These are phyloP conservation scores for Penicillium occitanis DNA, from an alignment of 2,329 filamentous ascomycete species.

Conservation along the genomic window DNA sequence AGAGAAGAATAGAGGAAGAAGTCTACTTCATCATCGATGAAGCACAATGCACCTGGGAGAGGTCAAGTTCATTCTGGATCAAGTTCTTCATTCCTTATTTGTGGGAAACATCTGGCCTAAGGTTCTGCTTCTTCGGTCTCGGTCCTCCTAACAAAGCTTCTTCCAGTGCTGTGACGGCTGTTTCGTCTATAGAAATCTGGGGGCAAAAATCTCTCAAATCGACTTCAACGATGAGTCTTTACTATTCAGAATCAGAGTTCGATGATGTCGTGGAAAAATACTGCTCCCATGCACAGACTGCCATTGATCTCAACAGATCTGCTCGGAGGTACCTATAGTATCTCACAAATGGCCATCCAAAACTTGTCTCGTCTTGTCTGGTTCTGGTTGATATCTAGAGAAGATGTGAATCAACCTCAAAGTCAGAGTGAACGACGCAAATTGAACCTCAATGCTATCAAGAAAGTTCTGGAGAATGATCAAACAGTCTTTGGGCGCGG, in stretches of 20 bases:
- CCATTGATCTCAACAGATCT: not conserved
- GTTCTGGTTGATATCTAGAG: not conserved
- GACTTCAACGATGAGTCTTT: not conserved
- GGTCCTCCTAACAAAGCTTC: not conserved
- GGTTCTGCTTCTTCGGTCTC: not conserved
- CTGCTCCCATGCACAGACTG: not conserved
- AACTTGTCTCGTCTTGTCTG: not conserved
- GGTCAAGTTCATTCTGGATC: not conserved
- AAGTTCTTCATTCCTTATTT: not conserved
- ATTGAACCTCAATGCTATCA: not conserved
- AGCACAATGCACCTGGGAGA: not conserved
- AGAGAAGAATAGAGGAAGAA: not conserved
- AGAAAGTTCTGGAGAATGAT: not conserved
- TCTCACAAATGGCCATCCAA: not conserved
- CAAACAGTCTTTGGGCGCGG: not conserved
- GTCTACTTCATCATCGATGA: not conserved
- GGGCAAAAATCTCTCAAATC: not conserved
- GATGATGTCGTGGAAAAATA: not conserved
- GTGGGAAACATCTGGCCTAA: not conserved
- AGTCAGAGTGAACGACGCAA: not conserved
- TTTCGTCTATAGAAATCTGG: not conserved
- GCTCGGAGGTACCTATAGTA: not conserved
- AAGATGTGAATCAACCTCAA: not conserved
- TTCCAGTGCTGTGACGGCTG: not conserved
- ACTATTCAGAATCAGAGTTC: not conserved